Evolutionary conservation across 2,329 filamentous ascomycete genomes (phyloP).

Genomic region (Botrytis byssoidea): DNA sequence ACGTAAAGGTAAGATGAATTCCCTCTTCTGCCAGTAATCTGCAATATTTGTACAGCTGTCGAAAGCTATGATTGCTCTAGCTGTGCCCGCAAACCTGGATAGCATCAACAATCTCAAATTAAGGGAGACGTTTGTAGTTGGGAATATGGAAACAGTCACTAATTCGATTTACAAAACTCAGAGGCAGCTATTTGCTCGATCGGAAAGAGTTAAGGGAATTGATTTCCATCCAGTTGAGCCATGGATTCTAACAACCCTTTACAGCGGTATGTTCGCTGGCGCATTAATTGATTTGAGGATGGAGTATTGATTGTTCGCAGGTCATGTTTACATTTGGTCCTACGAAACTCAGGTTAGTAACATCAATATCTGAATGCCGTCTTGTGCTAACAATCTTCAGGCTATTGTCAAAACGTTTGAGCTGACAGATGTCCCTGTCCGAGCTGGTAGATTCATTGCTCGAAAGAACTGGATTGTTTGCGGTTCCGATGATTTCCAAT

Average conservation of each 20-base stretch:
- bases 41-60: neutral
- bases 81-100: constrained; percentile 15
- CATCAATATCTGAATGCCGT: neutral
- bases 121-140: constrained; percentile 28
- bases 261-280: constrained; percentile 67
- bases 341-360: constrained; percentile 76
- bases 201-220: constrained; percentile 94
- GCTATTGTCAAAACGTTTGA: constrained; percentile 99
- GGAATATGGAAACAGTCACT: constrained; percentile 34
- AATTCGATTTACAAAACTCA: constrained; percentile 46
- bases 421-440: constrained; percentile 95
- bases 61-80: constrained; percentile 11
- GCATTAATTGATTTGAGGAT: constrained; percentile 25
- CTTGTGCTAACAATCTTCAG: constrained; percentile 39
- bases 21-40: constrained; percentile 6
- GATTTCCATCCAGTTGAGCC: constrained; percentile 97
- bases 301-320: constrained; percentile 47
- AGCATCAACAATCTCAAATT: constrained; percentile 28
- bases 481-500: constrained; percentile 86
- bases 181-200: constrained; percentile 83
- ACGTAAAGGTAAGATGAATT: constrained; percentile 53
- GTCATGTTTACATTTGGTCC: constrained; percentile 99
- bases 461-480: constrained; percentile 99
- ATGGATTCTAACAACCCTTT: constrained; percentile 94
- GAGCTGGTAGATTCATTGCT: constrained; percentile 92